Base-by-base conservation (phyloP, 352 stramenopile genomes). In the Phytophthora uliginosa region DNA sequence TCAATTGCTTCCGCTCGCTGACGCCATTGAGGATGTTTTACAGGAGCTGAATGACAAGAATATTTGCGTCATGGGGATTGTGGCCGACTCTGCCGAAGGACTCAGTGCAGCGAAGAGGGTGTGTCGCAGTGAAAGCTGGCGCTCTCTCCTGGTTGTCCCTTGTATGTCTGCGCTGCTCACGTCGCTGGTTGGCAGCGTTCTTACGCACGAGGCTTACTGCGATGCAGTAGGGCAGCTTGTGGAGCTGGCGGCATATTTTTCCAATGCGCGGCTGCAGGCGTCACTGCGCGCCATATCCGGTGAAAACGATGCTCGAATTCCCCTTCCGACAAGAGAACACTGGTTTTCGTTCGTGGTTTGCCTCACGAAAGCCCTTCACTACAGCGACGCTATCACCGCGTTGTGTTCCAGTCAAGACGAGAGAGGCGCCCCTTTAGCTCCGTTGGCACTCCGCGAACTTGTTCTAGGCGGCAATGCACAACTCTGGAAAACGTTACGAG, bases 31-130 rank as follows among this genome's bases (percentile, higher is more conserved):
- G 60, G 74, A 86, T 5, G 82, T 94, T 42, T 63, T 96, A 4
- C 20, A 71, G 15, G 68, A 81, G 63, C 74, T 95, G 1, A 78
- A 81, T 24, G 62, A 78, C 28, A 75, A 87, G 61, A 86, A 88
- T 26, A 90, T 94, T 63, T 82, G 66, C 28, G 85, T 96, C 42
- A 85, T 95, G 69, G 86, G 82, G 15, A 89, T 96, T 54, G 86
- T 96, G 13, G 86, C 83, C 3, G 86, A 95, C 59, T 89, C 86
- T 4, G 79, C 81, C 24, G 73, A 93, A 20, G 80, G 78, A 20
- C 63, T 94, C 7, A 85, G 85, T 48, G 89, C 86, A 0, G 86
- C 89, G 1, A 77, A 82, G 15, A 78, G 63, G 47, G 86, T 93
- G 17, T 91, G 82, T 51, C 42, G 52, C 18, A 73, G 26, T 17